A percentile compares a stretch with the other conserved stretches of the same genome.
phyloP scores from a whole-genome alignment of 202 grass and related monocot species.

The Schoenoplectus tabernaemontani region DNA sequence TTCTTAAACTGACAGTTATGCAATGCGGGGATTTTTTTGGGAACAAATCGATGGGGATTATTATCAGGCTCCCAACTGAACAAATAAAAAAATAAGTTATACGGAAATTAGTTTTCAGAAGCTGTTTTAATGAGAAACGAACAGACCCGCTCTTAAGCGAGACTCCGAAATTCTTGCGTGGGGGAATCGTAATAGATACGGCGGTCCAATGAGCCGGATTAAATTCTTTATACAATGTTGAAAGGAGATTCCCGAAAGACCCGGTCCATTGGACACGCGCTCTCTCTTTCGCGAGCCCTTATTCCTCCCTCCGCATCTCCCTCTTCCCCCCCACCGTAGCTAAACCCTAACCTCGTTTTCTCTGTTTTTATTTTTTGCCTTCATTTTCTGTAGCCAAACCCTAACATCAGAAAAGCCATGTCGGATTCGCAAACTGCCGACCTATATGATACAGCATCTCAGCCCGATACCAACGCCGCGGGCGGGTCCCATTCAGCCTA shows the following conservation, averaged over 20 bases:
- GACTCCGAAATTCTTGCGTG: too few species aligned
- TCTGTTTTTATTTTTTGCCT: background rate
- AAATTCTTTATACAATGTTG: background rate
- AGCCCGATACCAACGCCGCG: constrained; percentile 53
- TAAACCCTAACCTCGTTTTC: constrained; percentile 5
- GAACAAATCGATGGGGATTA: too few species aligned
- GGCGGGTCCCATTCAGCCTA: constrained; percentile 55
- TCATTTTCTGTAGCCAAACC: constrained; percentile 1
- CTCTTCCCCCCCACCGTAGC: background rate
- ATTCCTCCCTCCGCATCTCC: constrained; percentile 8
- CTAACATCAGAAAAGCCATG: constrained; percentile 7
- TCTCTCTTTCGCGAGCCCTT: background rate
- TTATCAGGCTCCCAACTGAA: too few species aligned
- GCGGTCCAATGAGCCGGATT: too few species aligned
- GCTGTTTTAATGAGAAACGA: too few species aligned
- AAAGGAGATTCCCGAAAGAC: background rate
- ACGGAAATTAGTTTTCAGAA: too few species aligned
- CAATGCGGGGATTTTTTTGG: too few species aligned
- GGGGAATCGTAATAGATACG: too few species aligned
- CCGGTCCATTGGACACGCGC: background rate
- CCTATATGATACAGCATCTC: constrained; percentile 96
- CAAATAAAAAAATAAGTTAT: too few species aligned
- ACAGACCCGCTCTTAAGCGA: too few species aligned
- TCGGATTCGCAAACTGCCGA: constrained; percentile 30
- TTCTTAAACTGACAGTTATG: too few species aligned